Evolutionary conservation across 176 grass and related monocot genomes (phyloP).

Genomic region (Neostapfia colusana): DNA sequence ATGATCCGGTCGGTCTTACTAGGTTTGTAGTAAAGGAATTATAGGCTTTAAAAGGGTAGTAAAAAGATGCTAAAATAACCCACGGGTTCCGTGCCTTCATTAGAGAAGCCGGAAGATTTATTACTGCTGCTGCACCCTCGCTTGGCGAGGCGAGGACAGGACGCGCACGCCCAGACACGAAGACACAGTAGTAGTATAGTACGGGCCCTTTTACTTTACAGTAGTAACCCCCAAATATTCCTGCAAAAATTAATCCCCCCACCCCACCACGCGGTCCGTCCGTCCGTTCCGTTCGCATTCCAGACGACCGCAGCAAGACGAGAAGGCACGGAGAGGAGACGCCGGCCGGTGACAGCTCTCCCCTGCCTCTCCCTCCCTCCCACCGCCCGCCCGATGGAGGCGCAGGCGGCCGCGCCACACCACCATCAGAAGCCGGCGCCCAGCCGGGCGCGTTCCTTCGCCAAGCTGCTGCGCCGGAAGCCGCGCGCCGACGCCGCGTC

Average conservation of each 20-base stretch:
- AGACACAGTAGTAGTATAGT: not conserved
- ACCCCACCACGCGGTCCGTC: not conserved
- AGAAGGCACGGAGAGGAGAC: conserved; percentile 5
- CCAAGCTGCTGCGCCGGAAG: conserved; percentile 74
- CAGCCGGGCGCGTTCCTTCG: conserved; percentile 55
- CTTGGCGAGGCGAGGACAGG: not conserved
- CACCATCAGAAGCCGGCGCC: conserved; percentile 35
- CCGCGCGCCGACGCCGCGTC: conserved; percentile 22
- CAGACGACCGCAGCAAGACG: not conserved
- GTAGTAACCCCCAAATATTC: conserved; percentile 62
- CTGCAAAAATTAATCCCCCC: conserved; percentile 43
- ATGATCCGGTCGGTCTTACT: too few species aligned
- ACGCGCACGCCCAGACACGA: conserved; percentile 5
- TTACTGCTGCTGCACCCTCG: not conserved
- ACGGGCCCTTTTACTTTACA: conserved; percentile 52
- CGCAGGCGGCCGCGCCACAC: conserved; percentile 39
- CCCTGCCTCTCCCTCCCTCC: not conserved
- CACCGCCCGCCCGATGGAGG: conserved; percentile 41
- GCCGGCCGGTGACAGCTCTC: conserved; percentile 1
- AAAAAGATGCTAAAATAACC: not conserved
- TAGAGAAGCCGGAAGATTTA: not conserved
- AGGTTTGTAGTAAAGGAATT: not conserved
- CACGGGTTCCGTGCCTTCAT: not conserved
- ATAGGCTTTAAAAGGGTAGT: not conserved
- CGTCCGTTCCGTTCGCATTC: not conserved